Percentiles rank a stretch among this genome's conserved stretches.
Evolutionary conservation across 805 yeast species (phyloP).

Genomic region (Wickerhamomyces chaumierensis): DNA sequence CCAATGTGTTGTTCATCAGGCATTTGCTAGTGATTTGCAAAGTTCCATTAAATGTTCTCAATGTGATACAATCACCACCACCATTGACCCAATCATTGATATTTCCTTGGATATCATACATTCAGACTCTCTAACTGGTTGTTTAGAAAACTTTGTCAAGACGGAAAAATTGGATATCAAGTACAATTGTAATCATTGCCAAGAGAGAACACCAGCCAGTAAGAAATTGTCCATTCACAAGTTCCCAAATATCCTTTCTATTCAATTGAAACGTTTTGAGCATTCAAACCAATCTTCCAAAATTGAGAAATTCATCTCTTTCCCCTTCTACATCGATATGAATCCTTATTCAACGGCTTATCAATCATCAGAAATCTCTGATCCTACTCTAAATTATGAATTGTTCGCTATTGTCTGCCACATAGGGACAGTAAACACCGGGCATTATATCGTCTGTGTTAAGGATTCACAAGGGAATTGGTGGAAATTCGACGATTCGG

Average conservation of each 20-base stretch:
- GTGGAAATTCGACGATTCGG: slow-evolving; percentile 88
- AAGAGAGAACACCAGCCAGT: slow-evolving; percentile 47
- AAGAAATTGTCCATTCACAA: slow-evolving; percentile 61
- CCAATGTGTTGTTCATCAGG: slow-evolving; percentile 68
- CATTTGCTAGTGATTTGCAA: slow-evolving; percentile 76
- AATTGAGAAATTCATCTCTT: slow-evolving; percentile 61
- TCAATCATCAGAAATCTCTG: slow-evolving; percentile 10
- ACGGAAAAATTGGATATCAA: slow-evolving; percentile 66
- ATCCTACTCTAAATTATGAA: slow-evolving; percentile 51
- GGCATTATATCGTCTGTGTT: slow-evolving; percentile 79
- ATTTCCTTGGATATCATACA: slow-evolving; percentile 64
- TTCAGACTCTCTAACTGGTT: slow-evolving; percentile 38
- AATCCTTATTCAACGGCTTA: slow-evolving; percentile 35
- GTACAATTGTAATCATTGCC: slow-evolving; percentile 63
- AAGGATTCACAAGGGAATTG: slow-evolving; percentile 69
- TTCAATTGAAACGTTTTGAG: slow-evolving; percentile 69
- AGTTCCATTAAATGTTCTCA: slow-evolving; percentile 66
- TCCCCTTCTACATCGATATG: slow-evolving; percentile 68
- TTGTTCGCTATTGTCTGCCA: slow-evolving; percentile 82
- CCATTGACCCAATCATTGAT: slow-evolving; percentile 85
- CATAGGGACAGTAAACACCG: slow-evolving; percentile 88
- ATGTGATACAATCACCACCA: slow-evolving; percentile 46
- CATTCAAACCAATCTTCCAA: slow-evolving; percentile 36
- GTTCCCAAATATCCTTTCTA: slow-evolving; percentile 67
- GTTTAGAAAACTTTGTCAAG: slow-evolving; percentile 68